These are phyloP conservation scores for Cucumis melo DNA, from an alignment of 306 rosid genomes.

Conservation along the genomic window DNA sequence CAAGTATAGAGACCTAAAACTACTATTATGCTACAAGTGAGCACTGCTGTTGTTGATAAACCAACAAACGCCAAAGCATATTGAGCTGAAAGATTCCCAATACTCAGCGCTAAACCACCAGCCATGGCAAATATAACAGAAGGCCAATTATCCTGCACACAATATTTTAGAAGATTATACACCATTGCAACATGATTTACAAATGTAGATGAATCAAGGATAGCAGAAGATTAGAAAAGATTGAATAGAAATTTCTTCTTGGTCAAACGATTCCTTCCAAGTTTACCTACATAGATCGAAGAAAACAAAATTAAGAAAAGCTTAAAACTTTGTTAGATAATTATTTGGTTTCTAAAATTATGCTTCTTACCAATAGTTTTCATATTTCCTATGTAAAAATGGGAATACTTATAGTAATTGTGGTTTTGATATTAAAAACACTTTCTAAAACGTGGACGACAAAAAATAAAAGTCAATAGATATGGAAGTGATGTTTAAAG, in stretches of 20 bases:
- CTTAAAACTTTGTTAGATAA: not conserved
- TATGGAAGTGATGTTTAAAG: no score
- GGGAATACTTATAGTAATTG: no score
- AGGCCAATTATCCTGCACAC: slow-evolving; percentile 65
- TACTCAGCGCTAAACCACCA: slow-evolving; percentile 64
- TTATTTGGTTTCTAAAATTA: not conserved
- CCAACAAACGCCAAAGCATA: slow-evolving; percentile 91
- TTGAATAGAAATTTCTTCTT: not conserved
- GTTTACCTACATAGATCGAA: not conserved
- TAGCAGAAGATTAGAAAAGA: not conserved
- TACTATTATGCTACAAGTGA: slow-evolving; percentile 63
- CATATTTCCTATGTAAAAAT: no score
- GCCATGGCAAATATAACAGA: slow-evolving; percentile 77
- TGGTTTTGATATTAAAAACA: no score
- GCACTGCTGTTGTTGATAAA: slow-evolving; percentile 68
- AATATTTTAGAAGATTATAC: slow-evolving; percentile 1
- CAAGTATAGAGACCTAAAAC: slow-evolving; percentile 48
- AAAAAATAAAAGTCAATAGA: no score
- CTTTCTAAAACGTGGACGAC: no score
- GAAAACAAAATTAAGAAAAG: not conserved
- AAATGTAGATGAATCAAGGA: not conserved
- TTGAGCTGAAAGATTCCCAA: slow-evolving; percentile 70
- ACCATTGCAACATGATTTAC: not conserved
- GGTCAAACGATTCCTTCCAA: not conserved
- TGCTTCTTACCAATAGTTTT: no score